Evolutionary conservation across 345 rosid species (phyloP).

Genomic region (Leavenworthia alabamica): DNA sequence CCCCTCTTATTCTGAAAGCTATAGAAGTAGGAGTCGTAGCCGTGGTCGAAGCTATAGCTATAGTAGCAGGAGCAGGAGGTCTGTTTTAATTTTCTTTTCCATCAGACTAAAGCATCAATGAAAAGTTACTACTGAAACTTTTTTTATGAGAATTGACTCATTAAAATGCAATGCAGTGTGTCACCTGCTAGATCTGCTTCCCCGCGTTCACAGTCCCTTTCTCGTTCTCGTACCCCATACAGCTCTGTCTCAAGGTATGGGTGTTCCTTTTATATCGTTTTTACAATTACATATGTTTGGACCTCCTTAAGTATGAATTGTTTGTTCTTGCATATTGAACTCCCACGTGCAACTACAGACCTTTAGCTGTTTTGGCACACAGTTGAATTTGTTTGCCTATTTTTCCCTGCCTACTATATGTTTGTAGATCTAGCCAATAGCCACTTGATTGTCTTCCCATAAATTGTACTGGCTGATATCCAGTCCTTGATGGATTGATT

Average conservation of each 20-base stretch:
- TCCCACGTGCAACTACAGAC: neutral
- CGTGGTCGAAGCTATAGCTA: slow-evolving; percentile 43
- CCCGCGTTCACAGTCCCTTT: slow-evolving; percentile 37
- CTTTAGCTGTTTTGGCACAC: neutral
- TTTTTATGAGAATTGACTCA: neutral
- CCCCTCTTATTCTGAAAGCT: slow-evolving; percentile 41
- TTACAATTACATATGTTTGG: neutral
- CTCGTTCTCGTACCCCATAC: slow-evolving; percentile 40
- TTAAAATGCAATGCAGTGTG: slow-evolving; percentile 33
- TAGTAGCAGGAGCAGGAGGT: slow-evolving; percentile 64
- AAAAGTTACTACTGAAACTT: neutral
- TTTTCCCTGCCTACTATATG: neutral
- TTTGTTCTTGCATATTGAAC: neutral
- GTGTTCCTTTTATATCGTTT: neutral
- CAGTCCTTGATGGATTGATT: neutral
- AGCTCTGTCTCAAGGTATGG: slow-evolving; percentile 53
- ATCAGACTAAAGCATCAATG: neutral
- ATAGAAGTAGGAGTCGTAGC: slow-evolving; percentile 29
- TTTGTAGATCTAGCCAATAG: neutral
- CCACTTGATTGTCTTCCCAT: neutral
- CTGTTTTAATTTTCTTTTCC: neutral
- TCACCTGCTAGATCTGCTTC: slow-evolving; percentile 54
- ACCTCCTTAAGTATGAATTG: neutral
- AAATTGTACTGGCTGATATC: neutral
- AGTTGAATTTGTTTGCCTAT: neutral